These are phyloP conservation scores for Podochytrium sp. DNA, from an alignment of 192 early-diverging fungal genomes.

Conservation along the genomic window DNA sequence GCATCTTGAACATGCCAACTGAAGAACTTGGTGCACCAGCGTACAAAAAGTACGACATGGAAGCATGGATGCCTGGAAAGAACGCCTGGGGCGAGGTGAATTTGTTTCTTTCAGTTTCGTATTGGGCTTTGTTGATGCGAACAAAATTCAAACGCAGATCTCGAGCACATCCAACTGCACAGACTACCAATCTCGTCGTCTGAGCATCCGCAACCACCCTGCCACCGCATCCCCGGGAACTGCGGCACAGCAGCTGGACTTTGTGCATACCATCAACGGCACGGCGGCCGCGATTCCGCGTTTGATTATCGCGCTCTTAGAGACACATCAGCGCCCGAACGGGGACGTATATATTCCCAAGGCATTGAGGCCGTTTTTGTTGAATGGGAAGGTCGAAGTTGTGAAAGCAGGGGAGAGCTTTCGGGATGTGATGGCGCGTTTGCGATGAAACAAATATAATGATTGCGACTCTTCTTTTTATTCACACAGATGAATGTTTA, in stretches of 20 bases:
- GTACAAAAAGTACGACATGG: constrained; percentile 90
- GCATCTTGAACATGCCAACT: constrained; percentile 87
- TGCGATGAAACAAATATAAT: too few relatives aligned
- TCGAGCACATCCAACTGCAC: constrained; percentile 92
- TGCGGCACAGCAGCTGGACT: constrained; percentile 43
- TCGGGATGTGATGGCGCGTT: constrained; percentile 6
- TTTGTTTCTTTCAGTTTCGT: not conserved
- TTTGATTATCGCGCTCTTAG: constrained; percentile 83
- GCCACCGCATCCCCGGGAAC: not conserved
- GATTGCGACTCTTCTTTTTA: too few relatives aligned
- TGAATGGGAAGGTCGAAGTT: constrained; percentile 30
- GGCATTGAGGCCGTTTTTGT: constrained; percentile 66
- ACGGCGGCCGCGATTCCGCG: constrained; percentile 91
- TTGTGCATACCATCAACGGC: constrained; percentile 91
- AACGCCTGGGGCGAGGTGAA: constrained; percentile 80
- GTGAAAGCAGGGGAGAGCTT: constrained; percentile 22
- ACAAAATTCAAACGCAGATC: constrained; percentile 52
- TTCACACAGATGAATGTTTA: too few relatives aligned
- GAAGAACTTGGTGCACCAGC: constrained; percentile 91
- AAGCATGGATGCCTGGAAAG: constrained; percentile 96
- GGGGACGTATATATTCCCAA: constrained; percentile 74
- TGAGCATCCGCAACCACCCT: constrained; percentile 72
- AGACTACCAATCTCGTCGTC: constrained; percentile 87
- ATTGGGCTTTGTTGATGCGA: not conserved
- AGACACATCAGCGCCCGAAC: constrained; percentile 76